Evolutionary conservation across 2,329 filamentous ascomycete genomes (phyloP), one percentile per base, ranked within the genome.

Genomic region (Alternaria postmessia): DNA sequence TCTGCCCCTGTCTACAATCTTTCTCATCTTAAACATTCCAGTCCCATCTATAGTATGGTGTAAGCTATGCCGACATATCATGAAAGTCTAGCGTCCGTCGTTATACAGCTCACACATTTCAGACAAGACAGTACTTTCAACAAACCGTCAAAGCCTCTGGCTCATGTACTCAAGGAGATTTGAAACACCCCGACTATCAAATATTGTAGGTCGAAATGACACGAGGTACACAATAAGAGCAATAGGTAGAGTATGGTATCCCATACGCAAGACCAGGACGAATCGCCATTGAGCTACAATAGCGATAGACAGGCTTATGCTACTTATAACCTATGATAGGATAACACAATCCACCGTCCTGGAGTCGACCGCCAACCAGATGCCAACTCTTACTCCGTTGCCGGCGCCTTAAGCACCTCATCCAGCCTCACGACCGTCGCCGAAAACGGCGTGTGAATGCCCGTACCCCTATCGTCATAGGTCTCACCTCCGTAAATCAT

Each of bases 401-500:
- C 28, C 16, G 38, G 30, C 7, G 44, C 57, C 39, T 51, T 59
- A 1, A 59, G 24, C 4, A 59, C 51, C 14, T 59, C 38, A 9
- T 38, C 30, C 14, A 59, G 30, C 16, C 54, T 55, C 7, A 68
- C 59, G 7, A 68, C 67, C 22, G 65, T 68, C 8, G 60, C 61
- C 18, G 58, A 61, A 30, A 69, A 63, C 7, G 65, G 67, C 24
- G 47, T 62, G 24, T 59, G 43, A 28, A 65, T 11, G 11, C 54
- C 56, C 18, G 41, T 38, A 12, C 53, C 49, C 38, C 61, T 36
- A 43, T 65, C 54, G 61, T 67, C 64, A 43, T 49, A 67, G 20
- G 60, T 63, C 60, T 69, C 65, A 4, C 67, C 62, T 5, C 67
- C 65, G 61, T 71, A 66, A 38, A 65, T 59, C 55, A 61, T 51